Percentiles rank a stretch among this genome's conserved stretches.
phyloP scores from a whole-genome alignment of 345 rosid genomes.

The Rhodomyrtus tomentosa region DNA sequence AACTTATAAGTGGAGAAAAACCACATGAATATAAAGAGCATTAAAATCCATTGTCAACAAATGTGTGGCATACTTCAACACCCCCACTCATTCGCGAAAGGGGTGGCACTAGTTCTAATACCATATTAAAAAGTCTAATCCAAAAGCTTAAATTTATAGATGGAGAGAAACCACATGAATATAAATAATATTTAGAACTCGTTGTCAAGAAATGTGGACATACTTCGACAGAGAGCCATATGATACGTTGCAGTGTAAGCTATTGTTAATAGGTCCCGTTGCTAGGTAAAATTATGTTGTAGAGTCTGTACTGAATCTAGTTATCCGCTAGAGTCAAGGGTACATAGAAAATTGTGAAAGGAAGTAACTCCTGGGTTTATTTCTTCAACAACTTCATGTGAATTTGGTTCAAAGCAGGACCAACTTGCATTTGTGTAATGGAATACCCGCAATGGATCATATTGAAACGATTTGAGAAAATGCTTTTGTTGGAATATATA shows the following conservation, averaged over 20 bases:
- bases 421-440: neutral
- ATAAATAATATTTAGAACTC: no score
- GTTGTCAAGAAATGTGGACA: no score
- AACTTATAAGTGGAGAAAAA: no score
- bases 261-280: neutral
- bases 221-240: neutral
- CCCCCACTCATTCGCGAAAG: no score
- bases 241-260: neutral
- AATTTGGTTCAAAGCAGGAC: neutral
- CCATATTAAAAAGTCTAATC: no score
- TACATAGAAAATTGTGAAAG: neutral
- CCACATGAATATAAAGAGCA: no score
- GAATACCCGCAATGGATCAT: neutral
- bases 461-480: neutral
- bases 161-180: no score
- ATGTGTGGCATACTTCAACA: no score
- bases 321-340: neutral
- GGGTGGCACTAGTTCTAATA: no score
- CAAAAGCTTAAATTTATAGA: no score
- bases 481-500: no score
- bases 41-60: no score
- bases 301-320: neutral
- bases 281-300: neutral
- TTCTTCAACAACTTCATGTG: neutral
- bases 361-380: neutral